Percentiles rank a stretch among this genome's conserved stretches.
phyloP scores from a whole-genome alignment of 2,329 filamentous ascomycete species.

The Fusarium cicatricum region DNA sequence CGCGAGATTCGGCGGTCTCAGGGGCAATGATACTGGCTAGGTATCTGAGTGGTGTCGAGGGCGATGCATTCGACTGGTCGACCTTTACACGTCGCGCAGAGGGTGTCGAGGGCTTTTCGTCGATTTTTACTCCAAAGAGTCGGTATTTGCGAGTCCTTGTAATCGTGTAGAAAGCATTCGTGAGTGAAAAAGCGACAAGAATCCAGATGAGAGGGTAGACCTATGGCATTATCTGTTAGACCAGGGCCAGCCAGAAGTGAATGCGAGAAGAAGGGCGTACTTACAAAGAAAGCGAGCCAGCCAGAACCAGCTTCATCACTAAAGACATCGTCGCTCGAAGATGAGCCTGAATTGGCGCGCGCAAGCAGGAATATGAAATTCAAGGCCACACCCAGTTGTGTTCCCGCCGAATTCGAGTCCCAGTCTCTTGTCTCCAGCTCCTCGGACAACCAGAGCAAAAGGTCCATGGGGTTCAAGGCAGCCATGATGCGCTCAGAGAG shows the following conservation, averaged over 20 bases:
- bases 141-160: slow-evolving; percentile 85
- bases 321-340: slow-evolving; percentile 82
- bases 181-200: slow-evolving; percentile 70
- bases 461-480: slow-evolving; percentile 86
- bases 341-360: slow-evolving; percentile 74
- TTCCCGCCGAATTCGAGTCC: slow-evolving; percentile 82
- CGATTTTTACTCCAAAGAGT: slow-evolving; percentile 87
- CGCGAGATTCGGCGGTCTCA: slow-evolving; percentile 79
- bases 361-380: slow-evolving; percentile 86
- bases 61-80: slow-evolving; percentile 71
- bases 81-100: slow-evolving; percentile 90
- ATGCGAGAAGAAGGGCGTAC: slow-evolving; percentile 38
- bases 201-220: slow-evolving; percentile 75
- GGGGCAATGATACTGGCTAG: slow-evolving; percentile 72
- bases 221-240: slow-evolving; percentile 52
- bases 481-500: slow-evolving; percentile 81
- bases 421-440: slow-evolving; percentile 92
- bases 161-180: slow-evolving; percentile 85
- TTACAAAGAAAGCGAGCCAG: slow-evolving; percentile 68
- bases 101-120: slow-evolving; percentile 77
- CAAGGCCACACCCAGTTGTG: slow-evolving; percentile 75
- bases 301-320: slow-evolving; percentile 71
- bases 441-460: slow-evolving; percentile 89
- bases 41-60: slow-evolving; percentile 80
- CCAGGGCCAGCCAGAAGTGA: background rate